Evolutionary conservation across 2,329 filamentous ascomycete species (phyloP).

Genomic region (Pestalotiopsis sp.): DNA sequence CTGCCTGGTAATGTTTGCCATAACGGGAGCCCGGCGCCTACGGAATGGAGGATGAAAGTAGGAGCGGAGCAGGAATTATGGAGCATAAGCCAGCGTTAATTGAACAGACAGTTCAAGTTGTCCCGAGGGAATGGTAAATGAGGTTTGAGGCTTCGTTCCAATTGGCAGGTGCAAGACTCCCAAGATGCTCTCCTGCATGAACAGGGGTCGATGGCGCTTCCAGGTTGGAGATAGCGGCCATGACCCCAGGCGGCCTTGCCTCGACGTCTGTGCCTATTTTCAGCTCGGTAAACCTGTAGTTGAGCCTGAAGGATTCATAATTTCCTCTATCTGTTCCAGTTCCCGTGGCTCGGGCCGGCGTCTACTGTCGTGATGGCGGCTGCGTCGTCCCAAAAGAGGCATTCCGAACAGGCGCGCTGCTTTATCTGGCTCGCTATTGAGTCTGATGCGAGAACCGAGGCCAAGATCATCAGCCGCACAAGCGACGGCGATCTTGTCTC

Average conservation of each 20-base stretch:
- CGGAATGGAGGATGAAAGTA: not conserved
- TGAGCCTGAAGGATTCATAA: no score
- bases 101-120: not conserved
- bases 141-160: not conserved
- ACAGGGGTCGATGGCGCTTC: not conserved
- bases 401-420: no score
- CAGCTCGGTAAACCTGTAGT: no score
- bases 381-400: not conserved
- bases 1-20: no score
- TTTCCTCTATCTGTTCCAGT: no score
- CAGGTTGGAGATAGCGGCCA: no score
- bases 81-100: not conserved
- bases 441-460: no score
- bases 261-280: no score
- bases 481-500: no score
- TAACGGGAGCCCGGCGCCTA: not conserved
- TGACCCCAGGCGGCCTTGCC: no score
- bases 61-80: not conserved
- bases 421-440: no score
- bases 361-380: not conserved
- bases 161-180: not conserved
- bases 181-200: not conserved
- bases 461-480: no score
- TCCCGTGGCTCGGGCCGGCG: not conserved
- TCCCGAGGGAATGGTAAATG: not conserved